Evolutionary conservation across 2,329 filamentous ascomycete genomes (phyloP).

Genomic region (Diaporthe vexans): DNA sequence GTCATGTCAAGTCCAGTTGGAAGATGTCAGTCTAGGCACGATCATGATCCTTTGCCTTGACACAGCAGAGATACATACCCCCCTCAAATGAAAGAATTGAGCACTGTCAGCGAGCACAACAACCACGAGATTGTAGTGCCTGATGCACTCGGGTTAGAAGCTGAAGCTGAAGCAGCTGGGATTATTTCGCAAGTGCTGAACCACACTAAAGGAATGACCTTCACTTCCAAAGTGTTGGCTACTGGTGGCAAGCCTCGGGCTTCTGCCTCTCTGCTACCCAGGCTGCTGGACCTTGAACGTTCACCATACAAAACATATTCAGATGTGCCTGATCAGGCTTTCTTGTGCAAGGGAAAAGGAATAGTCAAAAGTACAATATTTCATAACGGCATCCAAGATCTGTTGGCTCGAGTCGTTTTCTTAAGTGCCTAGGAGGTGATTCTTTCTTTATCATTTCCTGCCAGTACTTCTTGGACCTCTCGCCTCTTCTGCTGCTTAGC

Average conservation of each 20-base stretch:
- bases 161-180: not conserved
- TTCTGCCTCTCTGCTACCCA: not conserved
- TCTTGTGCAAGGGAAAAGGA: not conserved
- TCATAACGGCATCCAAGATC: too few relatives aligned
- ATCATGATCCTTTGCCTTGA: not conserved
- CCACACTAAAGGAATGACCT: not conserved
- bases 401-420: too few relatives aligned
- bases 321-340: not conserved
- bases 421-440: not conserved
- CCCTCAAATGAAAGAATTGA: not conserved
- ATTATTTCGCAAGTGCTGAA: not conserved
- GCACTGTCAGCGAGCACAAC: not conserved
- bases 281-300: too few relatives aligned
- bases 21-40: not conserved
- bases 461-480: not conserved
- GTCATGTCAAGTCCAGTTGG: not conserved
- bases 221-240: not conserved
- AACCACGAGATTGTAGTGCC: not conserved
- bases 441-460: not conserved
- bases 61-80: not conserved
- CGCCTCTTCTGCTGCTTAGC: too few relatives aligned
- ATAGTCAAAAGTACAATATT: not conserved
- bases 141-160: not conserved
- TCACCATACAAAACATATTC: not conserved
- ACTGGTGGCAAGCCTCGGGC: not conserved